phyloP scores from a whole-genome alignment of 257 asterid species.

The Perilla frutescens region DNA sequence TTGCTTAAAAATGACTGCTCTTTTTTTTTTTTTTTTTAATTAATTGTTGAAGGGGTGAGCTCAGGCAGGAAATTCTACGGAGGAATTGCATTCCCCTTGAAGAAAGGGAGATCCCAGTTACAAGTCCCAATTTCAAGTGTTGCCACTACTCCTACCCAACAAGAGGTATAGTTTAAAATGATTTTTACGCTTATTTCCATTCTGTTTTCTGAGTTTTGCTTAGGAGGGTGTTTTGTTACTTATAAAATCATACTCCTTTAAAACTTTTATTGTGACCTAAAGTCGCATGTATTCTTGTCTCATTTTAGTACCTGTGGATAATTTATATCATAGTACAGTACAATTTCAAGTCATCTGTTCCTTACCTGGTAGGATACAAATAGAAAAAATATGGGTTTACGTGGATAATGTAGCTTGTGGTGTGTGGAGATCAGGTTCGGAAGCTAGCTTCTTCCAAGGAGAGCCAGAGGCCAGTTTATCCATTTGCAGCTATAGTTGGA shows the following conservation, averaged over 20 bases:
- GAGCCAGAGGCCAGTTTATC: conserved; percentile 90
- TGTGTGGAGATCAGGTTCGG: conserved; percentile 55
- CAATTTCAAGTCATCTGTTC: background rate
- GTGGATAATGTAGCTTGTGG: background rate
- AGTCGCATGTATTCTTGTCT: background rate
- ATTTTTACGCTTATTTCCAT: background rate
- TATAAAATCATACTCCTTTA: background rate
- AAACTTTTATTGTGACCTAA: conserved; percentile 2
- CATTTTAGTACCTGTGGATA: background rate
- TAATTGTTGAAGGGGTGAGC: conserved; percentile 46
- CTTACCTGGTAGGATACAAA: background rate
- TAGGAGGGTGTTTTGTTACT: background rate
- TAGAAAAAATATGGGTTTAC: background rate
- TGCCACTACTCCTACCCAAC: conserved; percentile 73
- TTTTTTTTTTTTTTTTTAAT: conserved; percentile 8
- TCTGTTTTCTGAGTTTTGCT: background rate
- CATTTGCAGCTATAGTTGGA: conserved; percentile 96
- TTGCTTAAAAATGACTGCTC: background rate
- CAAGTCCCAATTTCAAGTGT: conserved; percentile 72
- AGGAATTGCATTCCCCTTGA: conserved; percentile 58
- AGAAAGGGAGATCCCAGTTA: conserved; percentile 58
- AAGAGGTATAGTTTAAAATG: conserved; percentile 30
- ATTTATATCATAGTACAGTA: background rate
- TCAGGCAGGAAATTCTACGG: conserved; percentile 64
- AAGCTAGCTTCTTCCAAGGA: conserved; percentile 69